These are phyloP conservation scores for Macrotyloma uniflorum DNA, from an alignment of 306 rosid species.

Conservation along the genomic window DNA sequence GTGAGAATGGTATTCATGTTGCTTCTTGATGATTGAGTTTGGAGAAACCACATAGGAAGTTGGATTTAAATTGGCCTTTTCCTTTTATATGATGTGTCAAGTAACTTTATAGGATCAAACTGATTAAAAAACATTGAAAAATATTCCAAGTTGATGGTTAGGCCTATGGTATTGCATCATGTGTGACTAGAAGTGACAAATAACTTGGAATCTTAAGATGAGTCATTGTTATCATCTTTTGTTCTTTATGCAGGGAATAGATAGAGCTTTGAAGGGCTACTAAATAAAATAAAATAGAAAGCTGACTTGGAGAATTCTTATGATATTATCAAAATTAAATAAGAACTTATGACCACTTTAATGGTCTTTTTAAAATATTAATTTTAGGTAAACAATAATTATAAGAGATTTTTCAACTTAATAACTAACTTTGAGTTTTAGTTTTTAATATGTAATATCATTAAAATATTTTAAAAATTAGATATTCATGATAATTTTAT, in stretches of 20 bases:
- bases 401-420: too few species aligned
- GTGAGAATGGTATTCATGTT: slow-evolving; percentile 25
- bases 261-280: not conserved
- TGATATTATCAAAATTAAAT: not conserved
- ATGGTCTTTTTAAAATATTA: too few species aligned
- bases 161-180: not conserved
- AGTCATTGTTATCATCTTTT: not conserved
- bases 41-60: not conserved
- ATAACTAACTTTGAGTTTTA: too few species aligned
- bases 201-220: not conserved
- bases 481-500: too few species aligned
- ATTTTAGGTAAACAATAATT: too few species aligned
- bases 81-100: not conserved
- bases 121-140: not conserved
- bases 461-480: too few species aligned
- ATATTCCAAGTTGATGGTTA: slow-evolving; percentile 11
- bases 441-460: too few species aligned
- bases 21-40: not conserved
- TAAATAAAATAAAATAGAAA: not conserved
- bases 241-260: not conserved
- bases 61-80: not conserved
- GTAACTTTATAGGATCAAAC: not conserved
- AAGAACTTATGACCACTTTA: not conserved
- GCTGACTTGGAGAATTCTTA: not conserved
- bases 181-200: not conserved